A percentile compares a stretch with the other conserved stretches of the same genome.
Evolutionary conservation across 768 basidiomycete genomes (phyloP).

Genomic region (Amanita rimosa): DNA sequence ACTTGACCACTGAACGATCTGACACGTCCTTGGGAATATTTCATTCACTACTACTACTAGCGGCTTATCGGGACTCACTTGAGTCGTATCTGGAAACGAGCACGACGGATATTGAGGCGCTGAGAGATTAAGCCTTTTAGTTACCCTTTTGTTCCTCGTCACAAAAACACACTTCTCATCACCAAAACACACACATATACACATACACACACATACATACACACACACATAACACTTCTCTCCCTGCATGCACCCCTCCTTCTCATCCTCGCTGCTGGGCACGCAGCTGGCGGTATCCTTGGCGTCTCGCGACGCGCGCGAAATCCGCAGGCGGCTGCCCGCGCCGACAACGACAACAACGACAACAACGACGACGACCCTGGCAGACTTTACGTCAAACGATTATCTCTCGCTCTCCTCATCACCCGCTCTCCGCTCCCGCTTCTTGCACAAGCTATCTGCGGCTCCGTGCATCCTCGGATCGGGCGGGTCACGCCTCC

Average conservation of each 20-base stretch:
- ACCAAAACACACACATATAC: not conserved
- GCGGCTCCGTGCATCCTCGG: conserved; percentile 56
- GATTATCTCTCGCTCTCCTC: conserved; percentile 82
- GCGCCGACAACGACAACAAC: too few relatives aligned
- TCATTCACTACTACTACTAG: too few relatives aligned
- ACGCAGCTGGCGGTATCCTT: conserved; percentile 40
- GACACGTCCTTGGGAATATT: not conserved
- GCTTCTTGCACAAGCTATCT: conserved; percentile 45
- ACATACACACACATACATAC: too few relatives aligned
- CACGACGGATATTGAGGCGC: conserved; percentile 46
- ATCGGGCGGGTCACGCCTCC: conserved; percentile 78
- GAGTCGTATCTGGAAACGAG: conserved; percentile 47
- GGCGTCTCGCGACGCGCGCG: conserved; percentile 49
- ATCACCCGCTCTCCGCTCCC: conserved; percentile 41
- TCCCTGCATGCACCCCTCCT: not conserved
- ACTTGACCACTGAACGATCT: not conserved
- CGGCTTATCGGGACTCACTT: conserved; percentile 50
- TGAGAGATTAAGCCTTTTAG: conserved; percentile 43
- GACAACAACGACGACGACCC: too few relatives aligned
- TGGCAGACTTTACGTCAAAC: conserved; percentile 77
- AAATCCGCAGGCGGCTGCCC: conserved; percentile 62
- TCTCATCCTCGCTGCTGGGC: conserved; percentile 16
- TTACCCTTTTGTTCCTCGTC: not conserved
- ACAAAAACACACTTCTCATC: not conserved
- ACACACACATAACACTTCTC: too few relatives aligned